Base-by-base conservation (phyloP, 2,329 filamentous ascomycete species). In the Nectriaceae sp. region DNA sequence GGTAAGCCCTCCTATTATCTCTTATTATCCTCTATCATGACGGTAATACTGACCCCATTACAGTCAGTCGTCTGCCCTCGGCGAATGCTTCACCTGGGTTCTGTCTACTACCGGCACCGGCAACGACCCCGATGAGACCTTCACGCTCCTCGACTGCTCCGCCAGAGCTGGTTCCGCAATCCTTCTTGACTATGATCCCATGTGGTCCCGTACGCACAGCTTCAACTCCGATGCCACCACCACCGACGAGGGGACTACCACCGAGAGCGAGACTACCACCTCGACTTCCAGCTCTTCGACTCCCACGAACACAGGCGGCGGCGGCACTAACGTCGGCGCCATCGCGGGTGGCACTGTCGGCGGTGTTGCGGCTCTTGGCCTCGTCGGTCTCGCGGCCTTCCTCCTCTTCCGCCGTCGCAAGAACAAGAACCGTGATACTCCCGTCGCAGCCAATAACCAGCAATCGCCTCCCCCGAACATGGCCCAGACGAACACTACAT, bases 311-410 rank as follows among this genome's bases (percentile, higher is more conserved):
- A 59, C 66, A 5, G 70, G 72, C 36, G 20, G 38, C 3, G 39
- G 24, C 36, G 38, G 21, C 40, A 59, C 65, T 5, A 64, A 66
- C 42, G 59, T 70, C 11, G 76, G 72, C 4, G 67, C 75, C 15
- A 78, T 79, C 37, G 74, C 64, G 6, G 76, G 76, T 11, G 75
- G 75, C 21, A 66, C 69, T 3, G 72, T 78, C 10, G 75, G 75
- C n/a, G 76, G 76, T 11, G 68, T 76, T 3, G 70, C 60, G 1
- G 68, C 57, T 13, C 54, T 78, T 18, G 70, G 62, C 3, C 58
- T 78, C n/a, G 61, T 78, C 38, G 68, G 64, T 18, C 52, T 68
- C 5, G 69, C 58, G 10, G 61, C 65, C 31, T 77, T 73, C 59
- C 70, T 75, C 54, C 56, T 76, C 18, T 43, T 75, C 44, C 72